Conservation (phyloP, 169 alveolate species). For the Plasmodium coatneyi region DNA sequence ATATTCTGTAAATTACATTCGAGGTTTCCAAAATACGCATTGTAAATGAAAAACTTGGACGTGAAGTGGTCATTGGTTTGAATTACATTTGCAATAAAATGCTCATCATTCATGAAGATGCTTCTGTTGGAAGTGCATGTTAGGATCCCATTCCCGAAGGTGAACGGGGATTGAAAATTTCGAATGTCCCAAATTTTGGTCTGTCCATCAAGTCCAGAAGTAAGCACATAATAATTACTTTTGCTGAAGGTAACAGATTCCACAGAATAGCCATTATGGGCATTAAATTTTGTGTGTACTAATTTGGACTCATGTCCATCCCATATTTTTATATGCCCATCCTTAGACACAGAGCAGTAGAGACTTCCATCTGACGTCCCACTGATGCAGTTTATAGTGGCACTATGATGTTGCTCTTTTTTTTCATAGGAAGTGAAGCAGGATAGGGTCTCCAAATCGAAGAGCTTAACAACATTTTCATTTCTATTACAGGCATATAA, state of each 20-base stretch:
- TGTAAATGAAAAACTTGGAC: slow-evolving; percentile 37
- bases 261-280: slow-evolving; percentile 78
- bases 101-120: slow-evolving; percentile 59
- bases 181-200: slow-evolving; percentile 82
- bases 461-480: slow-evolving; percentile 78
- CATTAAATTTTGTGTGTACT: slow-evolving; percentile 68
- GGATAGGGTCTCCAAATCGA: slow-evolving; percentile 78
- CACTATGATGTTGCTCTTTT: slow-evolving; percentile 10
- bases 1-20: slow-evolving; percentile 51
- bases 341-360: slow-evolving; percentile 25
- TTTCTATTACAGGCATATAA: slow-evolving; percentile 80
- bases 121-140: slow-evolving; percentile 56
- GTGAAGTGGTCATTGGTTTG: slow-evolving; percentile 31
- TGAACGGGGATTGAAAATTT: slow-evolving; percentile 53
- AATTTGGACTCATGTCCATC: slow-evolving; percentile 81
- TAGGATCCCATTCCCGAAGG: slow-evolving; percentile 59
- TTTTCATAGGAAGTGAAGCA: slow-evolving; percentile 70
- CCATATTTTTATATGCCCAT: slow-evolving; percentile 77
- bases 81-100: slow-evolving; percentile 49
- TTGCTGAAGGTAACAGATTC: slow-evolving; percentile 77
- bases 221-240: slow-evolving; percentile 73
- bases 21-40: slow-evolving; percentile 58
- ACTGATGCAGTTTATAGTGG: slow-evolving; percentile 35
- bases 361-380: slow-evolving; percentile 57
- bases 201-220: slow-evolving; percentile 83